Evolutionary conservation across 2,329 filamentous ascomycete species (phyloP).

Genomic region (Furcasterigmium sp.): DNA sequence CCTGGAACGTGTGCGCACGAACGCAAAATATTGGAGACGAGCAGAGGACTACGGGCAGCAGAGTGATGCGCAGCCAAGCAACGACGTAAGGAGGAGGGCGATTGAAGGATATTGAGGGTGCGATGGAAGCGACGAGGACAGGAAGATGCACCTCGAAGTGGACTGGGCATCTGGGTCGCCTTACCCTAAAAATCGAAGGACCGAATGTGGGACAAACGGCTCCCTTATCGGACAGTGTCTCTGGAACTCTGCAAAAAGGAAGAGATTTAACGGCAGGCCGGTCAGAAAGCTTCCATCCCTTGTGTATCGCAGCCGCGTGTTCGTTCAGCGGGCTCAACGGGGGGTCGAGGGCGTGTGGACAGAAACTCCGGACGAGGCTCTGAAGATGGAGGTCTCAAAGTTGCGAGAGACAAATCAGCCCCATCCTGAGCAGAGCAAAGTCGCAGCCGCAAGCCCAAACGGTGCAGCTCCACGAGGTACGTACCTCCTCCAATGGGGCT

Average conservation of each 20-base stretch:
- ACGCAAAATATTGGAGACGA: too few relatives aligned
- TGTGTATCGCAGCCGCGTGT: not conserved
- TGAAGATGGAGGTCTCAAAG: not conserved
- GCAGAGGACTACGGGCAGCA: too few relatives aligned
- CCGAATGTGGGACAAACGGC: not conserved
- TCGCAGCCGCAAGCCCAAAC: not conserved
- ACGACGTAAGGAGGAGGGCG: too few relatives aligned
- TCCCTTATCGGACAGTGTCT: too few relatives aligned
- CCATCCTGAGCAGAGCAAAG: not conserved
- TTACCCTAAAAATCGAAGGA: slow-evolving; percentile 1
- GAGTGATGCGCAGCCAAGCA: too few relatives aligned
- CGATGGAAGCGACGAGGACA: too few relatives aligned
- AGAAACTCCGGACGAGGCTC: not conserved
- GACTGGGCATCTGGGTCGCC: slow-evolving; percentile 1
- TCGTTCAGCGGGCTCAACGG: not conserved
- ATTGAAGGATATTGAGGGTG: too few relatives aligned
- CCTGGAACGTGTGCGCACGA: too few relatives aligned
- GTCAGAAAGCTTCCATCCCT: not conserved
- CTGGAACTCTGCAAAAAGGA: too few relatives aligned
- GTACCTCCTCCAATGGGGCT: too few relatives aligned
- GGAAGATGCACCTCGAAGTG: too few relatives aligned
- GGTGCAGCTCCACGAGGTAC: not conserved
- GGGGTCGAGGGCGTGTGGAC: not conserved
- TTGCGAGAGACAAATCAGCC: not conserved
- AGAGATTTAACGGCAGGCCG: not conserved